These are phyloP conservation scores for Sporobolomyces roseus DNA, from an alignment of 768 basidiomycete genomes.

Conservation along the genomic window DNA sequence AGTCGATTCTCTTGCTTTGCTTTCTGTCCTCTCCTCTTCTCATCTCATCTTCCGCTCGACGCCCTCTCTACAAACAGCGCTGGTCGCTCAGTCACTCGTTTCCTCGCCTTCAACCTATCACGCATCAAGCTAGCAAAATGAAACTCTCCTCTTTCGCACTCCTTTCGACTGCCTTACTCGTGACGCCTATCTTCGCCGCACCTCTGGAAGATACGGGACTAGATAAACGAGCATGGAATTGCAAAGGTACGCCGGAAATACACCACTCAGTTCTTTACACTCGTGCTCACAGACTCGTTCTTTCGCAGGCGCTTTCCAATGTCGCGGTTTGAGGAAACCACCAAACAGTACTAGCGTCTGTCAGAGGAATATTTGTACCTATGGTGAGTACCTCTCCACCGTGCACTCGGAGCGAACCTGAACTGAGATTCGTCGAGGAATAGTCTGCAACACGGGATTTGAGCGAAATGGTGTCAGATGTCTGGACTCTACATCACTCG, in stretches of 20 bases:
- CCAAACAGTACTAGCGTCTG: background rate
- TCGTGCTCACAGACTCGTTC: background rate
- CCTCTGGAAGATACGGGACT: too few relatives aligned
- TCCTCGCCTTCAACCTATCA: too few relatives aligned
- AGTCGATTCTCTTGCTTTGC: background rate
- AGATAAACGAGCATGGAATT: too few relatives aligned
- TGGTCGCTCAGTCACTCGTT: background rate
- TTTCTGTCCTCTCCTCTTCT: background rate
- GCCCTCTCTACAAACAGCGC: background rate
- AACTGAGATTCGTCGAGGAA: too few relatives aligned
- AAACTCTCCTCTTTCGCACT: slow-evolving; percentile 10
- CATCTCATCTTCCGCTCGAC: background rate
- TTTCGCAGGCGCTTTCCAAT: slow-evolving; percentile 16
- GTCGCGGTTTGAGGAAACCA: slow-evolving; percentile 1
- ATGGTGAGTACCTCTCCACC: background rate
- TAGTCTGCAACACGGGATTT: slow-evolving; percentile 1
- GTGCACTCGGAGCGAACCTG: background rate
- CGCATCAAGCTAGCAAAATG: background rate
- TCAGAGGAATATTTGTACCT: background rate
- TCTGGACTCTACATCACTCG: background rate
- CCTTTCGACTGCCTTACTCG: background rate
- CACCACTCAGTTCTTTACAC: too few relatives aligned
- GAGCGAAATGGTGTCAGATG: background rate
- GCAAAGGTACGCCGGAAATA: too few relatives aligned
- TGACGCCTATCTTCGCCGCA: background rate